Evolutionary conservation across 345 rosid genomes (phyloP).

Genomic region (Gossypium stocksii): DNA sequence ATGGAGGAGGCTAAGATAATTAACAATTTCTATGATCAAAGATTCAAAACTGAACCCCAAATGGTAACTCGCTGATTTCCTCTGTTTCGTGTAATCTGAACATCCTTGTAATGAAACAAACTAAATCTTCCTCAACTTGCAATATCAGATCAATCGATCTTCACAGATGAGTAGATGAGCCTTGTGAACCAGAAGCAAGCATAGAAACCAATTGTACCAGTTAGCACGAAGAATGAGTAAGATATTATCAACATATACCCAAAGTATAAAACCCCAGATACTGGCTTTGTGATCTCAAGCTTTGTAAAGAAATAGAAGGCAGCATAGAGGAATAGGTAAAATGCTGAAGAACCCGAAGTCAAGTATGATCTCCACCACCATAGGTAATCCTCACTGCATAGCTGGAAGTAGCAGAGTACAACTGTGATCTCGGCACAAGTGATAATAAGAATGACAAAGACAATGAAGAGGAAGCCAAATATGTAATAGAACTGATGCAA

Average conservation of each 20-base stretch:
- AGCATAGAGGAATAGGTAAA: conserved; percentile 86
- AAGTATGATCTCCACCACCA: conserved; percentile 99
- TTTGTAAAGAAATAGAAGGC: conserved; percentile 85
- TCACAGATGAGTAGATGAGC: conserved; percentile 82
- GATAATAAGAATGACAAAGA: conserved; percentile 68
- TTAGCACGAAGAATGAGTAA: conserved; percentile 71
- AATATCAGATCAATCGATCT: conserved; percentile 43
- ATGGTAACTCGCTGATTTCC: neutral
- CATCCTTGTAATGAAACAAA: neutral
- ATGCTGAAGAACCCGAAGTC: conserved; percentile 85
- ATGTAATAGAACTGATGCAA: conserved; percentile 90
- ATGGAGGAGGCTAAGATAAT: conserved; percentile 6
- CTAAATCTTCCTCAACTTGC: neutral
- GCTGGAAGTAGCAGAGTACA: conserved; percentile 92
- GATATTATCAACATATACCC: conserved; percentile 88
- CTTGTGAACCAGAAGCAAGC: conserved; percentile 20
- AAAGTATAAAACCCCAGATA: conserved; percentile 73
- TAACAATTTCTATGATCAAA: conserved; percentile 22
- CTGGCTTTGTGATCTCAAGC: conserved; percentile 83
- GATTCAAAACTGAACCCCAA: conserved; percentile 26
- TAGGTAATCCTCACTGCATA: conserved; percentile 84
- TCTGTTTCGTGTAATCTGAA: conserved; percentile 2
- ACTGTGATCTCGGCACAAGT: conserved; percentile 91
- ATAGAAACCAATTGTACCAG: conserved; percentile 27
- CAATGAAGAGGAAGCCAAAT: conserved; percentile 85